Evolutionary conservation across 2,329 filamentous ascomycete species (phyloP).

Genomic region (Fusarium decemcellulare): DNA sequence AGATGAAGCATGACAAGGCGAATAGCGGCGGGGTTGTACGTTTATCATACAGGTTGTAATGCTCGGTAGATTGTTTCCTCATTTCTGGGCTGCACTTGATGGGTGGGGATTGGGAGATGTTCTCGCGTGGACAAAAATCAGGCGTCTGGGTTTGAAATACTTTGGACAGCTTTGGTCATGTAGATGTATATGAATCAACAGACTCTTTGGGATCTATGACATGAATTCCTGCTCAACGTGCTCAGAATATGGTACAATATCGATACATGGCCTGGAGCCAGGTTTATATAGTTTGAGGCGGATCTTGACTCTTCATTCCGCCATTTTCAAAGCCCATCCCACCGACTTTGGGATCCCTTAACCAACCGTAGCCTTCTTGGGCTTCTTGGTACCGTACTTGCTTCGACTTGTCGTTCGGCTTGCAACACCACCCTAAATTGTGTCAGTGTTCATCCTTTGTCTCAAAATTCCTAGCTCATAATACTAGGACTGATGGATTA

Average conservation of each 20-base stretch:
- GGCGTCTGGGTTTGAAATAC: slow-evolving; percentile 48
- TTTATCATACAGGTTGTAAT: slow-evolving; percentile 44
- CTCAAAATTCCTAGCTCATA: accelerated
- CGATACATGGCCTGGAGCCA: slow-evolving; percentile 41
- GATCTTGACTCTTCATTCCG: slow-evolving; percentile 8
- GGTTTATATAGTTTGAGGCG: slow-evolving; percentile 26
- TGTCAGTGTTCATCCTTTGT: slow-evolving; percentile 22
- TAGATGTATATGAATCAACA: slow-evolving; percentile 47
- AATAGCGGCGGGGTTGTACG: slow-evolving; percentile 33
- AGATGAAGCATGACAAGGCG: slow-evolving; percentile 39
- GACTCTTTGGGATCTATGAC: slow-evolving; percentile 38
- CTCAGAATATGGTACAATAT: slow-evolving; percentile 46
- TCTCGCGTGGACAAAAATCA: slow-evolving; percentile 41
- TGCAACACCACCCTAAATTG: slow-evolving; percentile 84
- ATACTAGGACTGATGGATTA: neutral
- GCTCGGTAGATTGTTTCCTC: slow-evolving; percentile 38
- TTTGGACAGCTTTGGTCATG: slow-evolving; percentile 48
- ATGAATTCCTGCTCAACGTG: slow-evolving; percentile 28
- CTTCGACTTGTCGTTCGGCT: slow-evolving; percentile 88
- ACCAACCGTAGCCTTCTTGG: slow-evolving; percentile 81
- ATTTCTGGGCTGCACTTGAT: slow-evolving; percentile 39
- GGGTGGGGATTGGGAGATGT: slow-evolving; percentile 38
- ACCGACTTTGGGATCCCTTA: slow-evolving; percentile 35
- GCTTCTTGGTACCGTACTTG: slow-evolving; percentile 99
- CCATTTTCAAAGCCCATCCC: slow-evolving; percentile 1